Percentiles rank a stretch among this genome's conserved stretches.
These are phyloP conservation scores for Obelidium mucronatum DNA, from an alignment of 192 early-diverging fungal species.

Conservation along the genomic window DNA sequence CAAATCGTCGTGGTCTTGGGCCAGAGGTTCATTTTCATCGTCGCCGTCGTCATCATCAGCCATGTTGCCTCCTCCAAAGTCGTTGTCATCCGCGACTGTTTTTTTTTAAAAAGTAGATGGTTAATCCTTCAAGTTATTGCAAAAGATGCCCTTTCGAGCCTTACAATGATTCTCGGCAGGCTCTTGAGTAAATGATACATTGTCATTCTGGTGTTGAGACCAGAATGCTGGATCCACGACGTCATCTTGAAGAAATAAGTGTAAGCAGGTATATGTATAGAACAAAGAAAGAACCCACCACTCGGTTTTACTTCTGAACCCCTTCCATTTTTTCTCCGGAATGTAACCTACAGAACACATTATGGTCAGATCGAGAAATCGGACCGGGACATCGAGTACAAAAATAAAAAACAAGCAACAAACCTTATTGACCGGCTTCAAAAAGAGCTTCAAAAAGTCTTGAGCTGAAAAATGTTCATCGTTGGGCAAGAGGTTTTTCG, in stretches of 20 bases:
- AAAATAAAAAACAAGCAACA: background rate
- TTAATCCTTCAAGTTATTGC: too few relatives aligned
- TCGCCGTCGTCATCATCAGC: slow-evolving; percentile 48
- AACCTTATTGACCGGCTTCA: slow-evolving; percentile 52
- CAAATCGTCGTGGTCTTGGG: background rate
- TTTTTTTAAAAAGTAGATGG: background rate
- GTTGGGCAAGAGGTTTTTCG: slow-evolving; percentile 79
- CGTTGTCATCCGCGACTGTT: slow-evolving; percentile 17
- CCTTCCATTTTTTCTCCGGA: slow-evolving; percentile 30
- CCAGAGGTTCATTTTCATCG: slow-evolving; percentile 45
- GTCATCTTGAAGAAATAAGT: background rate
- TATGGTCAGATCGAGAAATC: background rate
- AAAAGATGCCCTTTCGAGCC: too few relatives aligned
- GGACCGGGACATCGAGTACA: background rate
- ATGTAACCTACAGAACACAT: slow-evolving; percentile 35
- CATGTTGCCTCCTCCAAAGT: slow-evolving; percentile 33
- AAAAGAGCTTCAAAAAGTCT: slow-evolving; percentile 66
- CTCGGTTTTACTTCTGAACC: background rate
- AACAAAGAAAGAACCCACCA: background rate
- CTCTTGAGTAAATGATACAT: slow-evolving; percentile 27
- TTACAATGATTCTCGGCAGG: slow-evolving; percentile 26
- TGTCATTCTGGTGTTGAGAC: slow-evolving; percentile 38
- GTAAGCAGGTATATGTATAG: background rate
- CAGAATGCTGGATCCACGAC: slow-evolving; percentile 31
- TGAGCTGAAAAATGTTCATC: slow-evolving; percentile 79